A percentile compares a stretch with the other conserved stretches of the same genome.
phyloP scores from a whole-genome alignment of 352 stramenopile species.

The Plasmopara halstedii region DNA sequence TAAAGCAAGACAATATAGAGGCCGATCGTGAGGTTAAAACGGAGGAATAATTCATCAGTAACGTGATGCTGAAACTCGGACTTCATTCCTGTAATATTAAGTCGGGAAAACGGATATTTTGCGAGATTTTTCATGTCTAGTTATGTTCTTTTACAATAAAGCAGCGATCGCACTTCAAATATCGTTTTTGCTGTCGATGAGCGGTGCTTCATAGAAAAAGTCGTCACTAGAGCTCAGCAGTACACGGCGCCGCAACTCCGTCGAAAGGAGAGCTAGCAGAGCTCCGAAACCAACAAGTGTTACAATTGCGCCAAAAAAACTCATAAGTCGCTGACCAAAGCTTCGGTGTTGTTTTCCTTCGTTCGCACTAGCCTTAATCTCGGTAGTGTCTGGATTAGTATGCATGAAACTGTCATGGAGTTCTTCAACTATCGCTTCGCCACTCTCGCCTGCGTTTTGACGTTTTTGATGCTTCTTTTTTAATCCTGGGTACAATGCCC shows the following conservation, averaged over 20 bases:
- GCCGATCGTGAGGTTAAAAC: slow-evolving; percentile 6
- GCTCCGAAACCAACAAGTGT: slow-evolving; percentile 50
- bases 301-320: slow-evolving; percentile 57
- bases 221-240: slow-evolving; percentile 30
- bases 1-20: slow-evolving; percentile 9
- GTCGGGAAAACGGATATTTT: slow-evolving; percentile 18
- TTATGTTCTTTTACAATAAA: too few relatives aligned
- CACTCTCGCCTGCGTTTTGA: slow-evolving; percentile 28
- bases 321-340: slow-evolving; percentile 41
- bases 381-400: slow-evolving; percentile 32
- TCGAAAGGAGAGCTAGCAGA: slow-evolving; percentile 31
- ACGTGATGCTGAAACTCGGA: background rate
- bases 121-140: slow-evolving; percentile 9
- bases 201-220: slow-evolving; percentile 63
- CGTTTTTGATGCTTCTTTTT: slow-evolving; percentile 32
- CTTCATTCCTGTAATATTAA: slow-evolving; percentile 4
- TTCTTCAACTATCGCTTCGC: slow-evolving; percentile 11
- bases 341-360: slow-evolving; percentile 3
- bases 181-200: slow-evolving; percentile 44
- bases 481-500: slow-evolving; percentile 57
- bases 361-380: slow-evolving; percentile 4
- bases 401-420: slow-evolving; percentile 63
- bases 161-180: slow-evolving; percentile 7
- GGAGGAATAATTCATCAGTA: slow-evolving; percentile 15
- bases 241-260: slow-evolving; percentile 27